Percentiles rank a stretch among this genome's conserved stretches.
phyloP scores from a whole-genome alignment of 164 flowering plant genomes.

The Vitis cinerea region DNA sequence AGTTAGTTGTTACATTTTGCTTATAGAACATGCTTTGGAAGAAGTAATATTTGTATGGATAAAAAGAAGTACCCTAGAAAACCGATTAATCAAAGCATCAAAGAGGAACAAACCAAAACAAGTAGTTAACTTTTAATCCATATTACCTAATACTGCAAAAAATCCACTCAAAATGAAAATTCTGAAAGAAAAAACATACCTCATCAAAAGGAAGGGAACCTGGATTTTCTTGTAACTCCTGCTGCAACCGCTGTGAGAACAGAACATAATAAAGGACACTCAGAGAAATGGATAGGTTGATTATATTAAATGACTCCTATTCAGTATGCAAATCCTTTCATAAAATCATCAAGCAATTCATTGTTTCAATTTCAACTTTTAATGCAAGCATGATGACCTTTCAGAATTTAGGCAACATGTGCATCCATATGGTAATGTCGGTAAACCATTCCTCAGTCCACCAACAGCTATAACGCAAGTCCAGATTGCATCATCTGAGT shows the following conservation, averaged over 20 bases:
- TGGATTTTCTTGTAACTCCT: conserved; percentile 61
- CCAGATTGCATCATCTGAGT: no score
- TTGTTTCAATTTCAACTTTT: background rate
- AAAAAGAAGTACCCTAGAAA: no score
- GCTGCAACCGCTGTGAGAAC: conserved; percentile 61
- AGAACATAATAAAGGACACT: background rate
- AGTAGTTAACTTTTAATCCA: background rate
- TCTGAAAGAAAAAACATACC: conserved; percentile 39
- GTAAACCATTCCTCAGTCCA: background rate
- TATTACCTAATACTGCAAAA: no score
- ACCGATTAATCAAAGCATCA: background rate
- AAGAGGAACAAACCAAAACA: background rate
- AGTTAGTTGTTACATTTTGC: background rate
- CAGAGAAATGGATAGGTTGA: background rate
- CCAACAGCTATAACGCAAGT: background rate
- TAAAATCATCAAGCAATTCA: background rate
- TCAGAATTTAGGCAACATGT: background rate
- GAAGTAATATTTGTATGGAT: background rate
- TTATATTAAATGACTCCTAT: background rate
- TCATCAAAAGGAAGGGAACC: conserved; percentile 89
- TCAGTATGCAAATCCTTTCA: background rate
- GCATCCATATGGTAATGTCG: background rate
- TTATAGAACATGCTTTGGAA: background rate
- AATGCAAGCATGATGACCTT: background rate
- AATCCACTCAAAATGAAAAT: background rate